phyloP scores from a whole-genome alignment of 371 early-diverging fungal species.

The Pancytospora epiphaga region DNA sequence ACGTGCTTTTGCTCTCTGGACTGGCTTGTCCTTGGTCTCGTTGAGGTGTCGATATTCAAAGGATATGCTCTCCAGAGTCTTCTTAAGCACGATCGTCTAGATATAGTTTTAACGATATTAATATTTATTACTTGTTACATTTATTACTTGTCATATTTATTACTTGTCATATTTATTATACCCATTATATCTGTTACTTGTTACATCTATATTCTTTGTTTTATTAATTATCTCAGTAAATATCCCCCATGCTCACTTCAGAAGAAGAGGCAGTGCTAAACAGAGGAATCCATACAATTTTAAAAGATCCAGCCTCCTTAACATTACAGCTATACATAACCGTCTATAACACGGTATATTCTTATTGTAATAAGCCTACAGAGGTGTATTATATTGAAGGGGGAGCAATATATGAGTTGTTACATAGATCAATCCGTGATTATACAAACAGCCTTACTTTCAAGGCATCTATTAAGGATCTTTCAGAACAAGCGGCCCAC shows the following conservation, averaged over 20 bases:
- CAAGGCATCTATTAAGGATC: conserved; percentile 10
- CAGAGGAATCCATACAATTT: not conserved
- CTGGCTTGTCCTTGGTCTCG: too few species aligned
- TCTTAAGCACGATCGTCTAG: too few species aligned
- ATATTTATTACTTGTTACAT: too few species aligned
- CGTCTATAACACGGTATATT: conserved; percentile 43
- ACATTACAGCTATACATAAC: conserved; percentile 30
- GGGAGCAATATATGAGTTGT: conserved; percentile 25
- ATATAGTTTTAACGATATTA: too few species aligned
- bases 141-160: too few species aligned
- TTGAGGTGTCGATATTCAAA: too few species aligned
- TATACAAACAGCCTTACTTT: conserved; percentile 17
- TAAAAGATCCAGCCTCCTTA: not conserved
- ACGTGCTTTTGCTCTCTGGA: too few species aligned
- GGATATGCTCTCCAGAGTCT: too few species aligned
- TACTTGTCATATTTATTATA: too few species aligned
- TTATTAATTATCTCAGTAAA: too few species aligned
- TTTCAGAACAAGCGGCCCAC: not conserved
- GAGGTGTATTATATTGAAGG: conserved; percentile 36
- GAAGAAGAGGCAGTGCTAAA: not conserved
- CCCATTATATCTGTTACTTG: too few species aligned
- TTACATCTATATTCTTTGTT: too few species aligned
- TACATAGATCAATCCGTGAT: conserved; percentile 1
- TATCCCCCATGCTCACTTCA: not conserved
- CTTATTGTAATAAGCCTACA: conserved; percentile 31